Base-by-base conservation (phyloP, 148 eudicot genomes). In the Amaranthus cruentus region DNA sequence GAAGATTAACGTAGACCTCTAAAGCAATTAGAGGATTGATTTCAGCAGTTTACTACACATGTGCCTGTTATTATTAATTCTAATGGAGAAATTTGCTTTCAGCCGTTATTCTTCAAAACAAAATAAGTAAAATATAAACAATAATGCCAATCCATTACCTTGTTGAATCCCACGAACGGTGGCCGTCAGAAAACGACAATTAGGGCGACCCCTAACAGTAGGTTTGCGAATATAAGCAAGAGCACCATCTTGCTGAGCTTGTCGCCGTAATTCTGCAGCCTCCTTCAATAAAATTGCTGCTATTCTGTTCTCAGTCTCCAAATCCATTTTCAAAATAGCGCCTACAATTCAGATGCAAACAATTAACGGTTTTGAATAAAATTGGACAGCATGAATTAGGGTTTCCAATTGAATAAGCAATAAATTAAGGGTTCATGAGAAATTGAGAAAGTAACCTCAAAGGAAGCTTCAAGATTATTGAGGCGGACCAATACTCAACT, bases 101-200 rank as follows among this genome's bases (percentile, higher is more conserved):
- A 28, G 38, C 38, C 38, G 38, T 2, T 28, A 28, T 0, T 28
- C 38, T 28, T 28, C 38, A 28, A 28, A 66, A 12, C 5, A 0
- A 6, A 56, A 56, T 42, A 2, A 58, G 7, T 18, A 48, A 72
- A 72, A 13, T 6, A 7, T 13, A 2, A 18, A 47, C 3, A 48
- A 43, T 6, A 59, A 50, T 21, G 60, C 13, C 44, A 72, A 2
- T 28, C 38, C 38, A 28, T 70, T 50, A 93, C 98, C 90, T 83
- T 94, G 98, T 78, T 94, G 91, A 4, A 94, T 89, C 21, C 98
- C 98, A 49, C 84, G 90, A 74, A 94, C 95, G 7, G 98, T 94
- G 11, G 98, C 92, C 3, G 87, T 83, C 43, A 94, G 90, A 60
- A 94, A 94, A 7, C 98, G 96, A 7, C 96, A 91, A 88, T 94